Evolutionary conservation across 495 filamentous ascomycete species (phyloP).

Genomic region (Talaromyces thailandensis): DNA sequence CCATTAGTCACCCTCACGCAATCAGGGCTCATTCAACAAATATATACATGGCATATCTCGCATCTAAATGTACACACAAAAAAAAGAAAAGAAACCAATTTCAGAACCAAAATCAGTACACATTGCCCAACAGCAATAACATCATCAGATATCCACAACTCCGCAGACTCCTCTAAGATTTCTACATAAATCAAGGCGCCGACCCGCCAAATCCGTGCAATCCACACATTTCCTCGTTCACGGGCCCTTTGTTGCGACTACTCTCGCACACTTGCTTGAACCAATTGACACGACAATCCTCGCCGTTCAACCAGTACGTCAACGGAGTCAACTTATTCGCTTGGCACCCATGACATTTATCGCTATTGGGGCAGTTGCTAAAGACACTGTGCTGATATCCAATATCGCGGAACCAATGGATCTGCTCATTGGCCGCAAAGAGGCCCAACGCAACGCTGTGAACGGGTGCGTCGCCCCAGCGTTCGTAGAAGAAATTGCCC

Average conservation of each 20-base stretch:
- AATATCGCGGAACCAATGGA: slow-evolving; percentile 99
- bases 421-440: slow-evolving; percentile 80
- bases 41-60: background rate
- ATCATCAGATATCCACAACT: background rate
- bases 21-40: background rate
- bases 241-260: background rate
- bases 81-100: background rate
- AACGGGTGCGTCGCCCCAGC: slow-evolving; percentile 88
- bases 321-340: slow-evolving; percentile 82
- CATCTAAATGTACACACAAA: background rate
- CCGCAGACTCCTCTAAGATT: background rate
- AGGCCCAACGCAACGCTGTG: slow-evolving; percentile 88
- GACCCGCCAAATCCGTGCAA: background rate
- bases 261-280: slow-evolving; percentile 70
- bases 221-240: background rate
- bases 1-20: background rate
- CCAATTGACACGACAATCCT: slow-evolving; percentile 94
- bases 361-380: slow-evolving; percentile 94
- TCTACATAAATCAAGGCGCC: background rate
- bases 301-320: slow-evolving; percentile 69
- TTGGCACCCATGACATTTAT: slow-evolving; percentile 84
- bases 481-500: slow-evolving; percentile 88
- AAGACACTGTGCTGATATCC: slow-evolving; percentile 98
- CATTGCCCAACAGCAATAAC: background rate
- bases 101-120: background rate